phyloP scores from a whole-genome alignment of 2,329 filamentous ascomycete genomes.

The Colletotrichum horii region DNA sequence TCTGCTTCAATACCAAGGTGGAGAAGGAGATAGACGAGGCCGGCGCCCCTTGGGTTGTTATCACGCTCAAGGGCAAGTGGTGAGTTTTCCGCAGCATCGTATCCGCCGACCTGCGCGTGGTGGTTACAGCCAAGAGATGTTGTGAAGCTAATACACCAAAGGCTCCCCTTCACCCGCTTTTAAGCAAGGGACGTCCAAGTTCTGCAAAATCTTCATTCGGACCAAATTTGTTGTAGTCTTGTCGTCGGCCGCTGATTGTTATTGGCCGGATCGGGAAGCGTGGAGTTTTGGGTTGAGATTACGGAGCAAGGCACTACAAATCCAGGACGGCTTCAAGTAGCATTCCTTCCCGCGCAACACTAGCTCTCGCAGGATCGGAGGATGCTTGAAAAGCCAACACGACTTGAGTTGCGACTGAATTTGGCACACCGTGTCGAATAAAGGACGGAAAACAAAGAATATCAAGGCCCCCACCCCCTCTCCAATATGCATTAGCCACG shows the following conservation, averaged over 20 bases:
- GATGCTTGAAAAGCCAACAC: not conserved
- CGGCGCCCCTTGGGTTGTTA: slow-evolving; percentile 82
- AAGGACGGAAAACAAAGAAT: not conserved
- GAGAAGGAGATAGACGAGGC: slow-evolving; percentile 91
- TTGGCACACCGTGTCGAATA: not conserved
- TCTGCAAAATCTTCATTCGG: not conserved
- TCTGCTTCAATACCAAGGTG: slow-evolving; percentile 87
- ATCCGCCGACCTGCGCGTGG: not conserved
- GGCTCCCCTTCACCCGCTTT: slow-evolving; percentile 42
- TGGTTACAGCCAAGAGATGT: not conserved
- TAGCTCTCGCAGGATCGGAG: not conserved
- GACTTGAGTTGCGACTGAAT: not conserved
- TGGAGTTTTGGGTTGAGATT: not conserved
- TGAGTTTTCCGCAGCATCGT: slow-evolving; percentile 35
- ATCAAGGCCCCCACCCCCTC: too few species aligned
- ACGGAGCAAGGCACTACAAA: not conserved
- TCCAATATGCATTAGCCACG: not conserved
- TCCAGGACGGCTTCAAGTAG: not conserved
- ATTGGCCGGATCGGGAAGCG: not conserved
- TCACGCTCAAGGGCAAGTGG: slow-evolving; percentile 86
- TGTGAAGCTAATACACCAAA: slow-evolving; percentile 20
- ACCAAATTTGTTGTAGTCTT: not conserved
- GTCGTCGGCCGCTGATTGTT: not conserved
- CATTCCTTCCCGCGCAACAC: not conserved
- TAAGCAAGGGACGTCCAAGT: slow-evolving; percentile 19